A percentile compares a stretch with the other conserved stretches of the same genome.
Evolutionary conservation across 1,139 yeast species (phyloP).

Genomic region (Candida freyschussii): DNA sequence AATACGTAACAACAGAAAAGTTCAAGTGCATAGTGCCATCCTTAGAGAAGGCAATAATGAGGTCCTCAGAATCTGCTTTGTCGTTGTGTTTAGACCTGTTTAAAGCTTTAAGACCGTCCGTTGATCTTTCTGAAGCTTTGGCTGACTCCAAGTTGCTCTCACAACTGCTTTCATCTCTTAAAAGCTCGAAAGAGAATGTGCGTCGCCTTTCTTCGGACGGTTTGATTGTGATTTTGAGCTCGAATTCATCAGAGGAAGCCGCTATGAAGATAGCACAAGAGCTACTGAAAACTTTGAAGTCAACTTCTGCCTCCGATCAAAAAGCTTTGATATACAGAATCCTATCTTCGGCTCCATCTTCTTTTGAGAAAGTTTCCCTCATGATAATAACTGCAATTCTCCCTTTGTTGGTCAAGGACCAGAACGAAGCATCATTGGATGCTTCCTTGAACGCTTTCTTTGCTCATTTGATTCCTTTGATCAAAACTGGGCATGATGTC

Average conservation of each 20-base stretch:
- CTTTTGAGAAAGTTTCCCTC: constrained; percentile 27
- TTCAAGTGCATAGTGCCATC: constrained; percentile 46
- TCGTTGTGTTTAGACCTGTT: constrained; percentile 45
- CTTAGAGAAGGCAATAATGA: constrained; percentile 69
- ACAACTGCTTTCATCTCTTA: constrained; percentile 60
- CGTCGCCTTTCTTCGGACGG: constrained; percentile 49
- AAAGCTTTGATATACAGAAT: constrained; percentile 46
- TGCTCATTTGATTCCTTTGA: constrained; percentile 33
- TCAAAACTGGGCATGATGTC: constrained; percentile 8
- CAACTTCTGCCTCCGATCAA: constrained; percentile 64
- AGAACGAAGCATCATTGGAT: constrained; percentile 60
- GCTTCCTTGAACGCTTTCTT: constrained; percentile 49
- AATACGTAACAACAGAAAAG: constrained; percentile 42
- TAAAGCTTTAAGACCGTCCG: constrained; percentile 30
- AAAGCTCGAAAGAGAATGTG: constrained; percentile 65
- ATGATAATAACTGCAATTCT: constrained; percentile 41
- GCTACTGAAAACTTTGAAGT: constrained; percentile 51
- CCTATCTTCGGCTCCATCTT: constrained; percentile 31
- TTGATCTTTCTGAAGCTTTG: constrained; percentile 38
- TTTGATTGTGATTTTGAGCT: constrained; percentile 28
- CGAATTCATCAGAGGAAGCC: constrained; percentile 22
- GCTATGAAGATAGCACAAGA: constrained; percentile 42
- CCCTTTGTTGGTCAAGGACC: constrained; percentile 62
- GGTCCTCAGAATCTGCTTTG: constrained; percentile 76
- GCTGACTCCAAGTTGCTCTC: constrained; percentile 47